Base-by-base conservation (phyloP, 192 early-diverging fungal species). In the Jimgerdemannia lactiflua region DNA sequence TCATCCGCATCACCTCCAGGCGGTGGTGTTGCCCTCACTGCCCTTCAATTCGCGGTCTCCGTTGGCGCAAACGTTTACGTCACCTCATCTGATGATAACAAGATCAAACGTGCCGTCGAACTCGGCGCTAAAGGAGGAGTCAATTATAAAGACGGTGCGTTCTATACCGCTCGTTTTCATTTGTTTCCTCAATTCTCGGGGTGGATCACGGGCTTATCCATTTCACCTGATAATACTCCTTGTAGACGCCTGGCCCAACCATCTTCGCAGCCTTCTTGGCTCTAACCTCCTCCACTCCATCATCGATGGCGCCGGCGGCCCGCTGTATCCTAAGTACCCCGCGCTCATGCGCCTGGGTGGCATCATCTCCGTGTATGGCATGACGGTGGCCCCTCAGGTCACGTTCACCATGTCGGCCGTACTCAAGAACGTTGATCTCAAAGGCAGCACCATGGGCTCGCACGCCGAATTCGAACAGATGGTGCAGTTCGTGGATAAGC, bases 1-100 rank as follows among this genome's bases (percentile, higher is more conserved):
- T 6, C 49, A 69, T 78, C 75, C 14, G 14, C 14, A 59, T 59
- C 8, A 6, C 14, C 49, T 10, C 49, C 49, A 59, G 49, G 92
- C 40, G 92, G 92, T 67, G 92, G 92, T 43, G 91, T 92, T 63
- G 92, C 92, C 0, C 71, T 93, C 18, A 85, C 86, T 74, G 91
- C 90, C 10, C 69, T 94, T 43, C 85, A 89, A 68, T 92, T 94
- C 76, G 84, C 85, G 39, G 81, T 92, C 9, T 87, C 90, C 18
- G 81, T 78, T 9, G 92, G 92, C 8, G 92, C 92, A 11, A 83
- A 91, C 43, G 92, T 92, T 1, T 91, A 83, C 80, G 92, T 94
- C 42, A 92, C 92, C 4, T 91, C 89, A 42, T 89, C 88, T 18
- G 82, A 81, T 40, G 81, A 84, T 1, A 82, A 79, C n/a, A 94